Conservation (phyloP, 768 basidiomycete genomes). For the Lenzites betulinus region DNA sequence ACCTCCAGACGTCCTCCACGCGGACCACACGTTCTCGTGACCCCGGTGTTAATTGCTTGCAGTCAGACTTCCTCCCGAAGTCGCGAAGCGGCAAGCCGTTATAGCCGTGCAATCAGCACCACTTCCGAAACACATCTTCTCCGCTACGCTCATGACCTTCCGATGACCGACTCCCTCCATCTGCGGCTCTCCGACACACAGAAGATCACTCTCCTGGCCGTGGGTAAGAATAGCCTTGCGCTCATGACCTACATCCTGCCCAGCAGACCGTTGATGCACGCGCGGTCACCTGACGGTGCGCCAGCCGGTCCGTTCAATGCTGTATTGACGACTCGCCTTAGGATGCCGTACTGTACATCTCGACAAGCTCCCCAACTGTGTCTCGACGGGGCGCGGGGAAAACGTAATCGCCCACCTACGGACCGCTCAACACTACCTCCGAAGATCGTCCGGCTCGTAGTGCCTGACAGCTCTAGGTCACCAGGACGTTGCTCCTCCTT, state of each 20-base stretch:
- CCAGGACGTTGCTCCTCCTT: background rate
- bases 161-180: background rate
- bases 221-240: slow-evolving; percentile 1
- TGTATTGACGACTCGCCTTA: background rate
- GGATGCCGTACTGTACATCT: background rate
- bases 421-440: background rate
- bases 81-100: background rate
- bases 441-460: slow-evolving; percentile 9
- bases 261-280: background rate
- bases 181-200: slow-evolving; percentile 1
- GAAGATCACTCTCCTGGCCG: background rate
- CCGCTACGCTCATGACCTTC: slow-evolving; percentile 7
- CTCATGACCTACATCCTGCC: background rate
- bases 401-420: background rate
- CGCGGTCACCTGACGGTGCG: slow-evolving; percentile 7
- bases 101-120: slow-evolving; percentile 5
- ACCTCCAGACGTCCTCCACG: background rate
- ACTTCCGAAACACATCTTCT: background rate
- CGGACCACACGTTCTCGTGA: slow-evolving; percentile 9
- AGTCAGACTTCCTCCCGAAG: background rate
- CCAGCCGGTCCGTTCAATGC: slow-evolving; percentile 1
- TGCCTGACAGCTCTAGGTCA: slow-evolving; percentile 5
- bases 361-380: background rate
- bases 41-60: background rate
- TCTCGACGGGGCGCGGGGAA: background rate